Conservation (phyloP, 371 early-diverging fungal genomes). For the Parasitella parasitica region DNA sequence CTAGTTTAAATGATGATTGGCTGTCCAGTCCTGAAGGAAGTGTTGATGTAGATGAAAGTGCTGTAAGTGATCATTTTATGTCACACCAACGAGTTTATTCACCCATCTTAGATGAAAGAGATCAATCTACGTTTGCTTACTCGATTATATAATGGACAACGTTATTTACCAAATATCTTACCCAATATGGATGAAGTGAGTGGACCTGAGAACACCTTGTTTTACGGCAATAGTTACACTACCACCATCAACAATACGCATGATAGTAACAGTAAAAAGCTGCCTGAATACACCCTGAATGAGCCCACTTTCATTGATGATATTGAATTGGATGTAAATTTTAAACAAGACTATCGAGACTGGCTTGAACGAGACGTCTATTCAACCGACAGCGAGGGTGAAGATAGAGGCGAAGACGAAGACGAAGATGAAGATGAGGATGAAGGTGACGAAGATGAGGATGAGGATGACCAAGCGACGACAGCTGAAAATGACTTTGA, state of each 20-base stretch:
- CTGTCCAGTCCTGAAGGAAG: constrained; percentile 68
- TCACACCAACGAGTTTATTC: background rate
- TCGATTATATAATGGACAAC: constrained; percentile 62
- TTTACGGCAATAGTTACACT: background rate
- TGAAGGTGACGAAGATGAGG: background rate
- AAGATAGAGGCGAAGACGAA: constrained; percentile 11
- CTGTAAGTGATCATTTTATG: constrained; percentile 4
- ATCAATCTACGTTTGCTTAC: constrained; percentile 64
- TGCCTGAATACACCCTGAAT: constrained; percentile 20
- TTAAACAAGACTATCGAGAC: constrained; percentile 59
- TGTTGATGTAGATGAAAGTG: constrained; percentile 66
- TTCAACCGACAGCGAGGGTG: constrained; percentile 11
- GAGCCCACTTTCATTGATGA: constrained; percentile 19
- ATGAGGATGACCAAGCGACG: background rate
- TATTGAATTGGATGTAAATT: constrained; percentile 47
- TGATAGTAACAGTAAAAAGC: background rate
- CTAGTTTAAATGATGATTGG: constrained; percentile 73
- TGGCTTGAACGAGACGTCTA: constrained; percentile 71
- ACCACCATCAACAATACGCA: background rate
- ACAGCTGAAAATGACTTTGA: background rate
- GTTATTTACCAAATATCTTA: constrained; percentile 52
- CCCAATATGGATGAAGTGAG: constrained; percentile 33
- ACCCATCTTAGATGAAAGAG: constrained; percentile 51
- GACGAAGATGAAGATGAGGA: constrained; percentile 16
- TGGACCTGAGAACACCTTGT: constrained; percentile 11